These are phyloP conservation scores for Phytophthora meadii DNA, from an alignment of 352 stramenopile species.

Conservation along the genomic window DNA sequence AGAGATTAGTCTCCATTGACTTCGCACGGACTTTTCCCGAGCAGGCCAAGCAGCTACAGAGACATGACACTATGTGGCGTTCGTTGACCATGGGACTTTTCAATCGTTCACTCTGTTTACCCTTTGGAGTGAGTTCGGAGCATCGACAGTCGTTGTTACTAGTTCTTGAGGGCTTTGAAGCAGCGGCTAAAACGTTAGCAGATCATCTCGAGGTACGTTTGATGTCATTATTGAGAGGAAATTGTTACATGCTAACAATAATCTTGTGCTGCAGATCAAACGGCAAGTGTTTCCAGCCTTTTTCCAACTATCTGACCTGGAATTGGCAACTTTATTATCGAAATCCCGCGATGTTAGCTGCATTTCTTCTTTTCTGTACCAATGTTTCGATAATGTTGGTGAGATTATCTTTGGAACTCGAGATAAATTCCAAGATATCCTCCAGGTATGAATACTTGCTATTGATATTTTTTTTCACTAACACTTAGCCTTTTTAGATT, in stretches of 20 bases:
- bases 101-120: constrained; percentile 62
- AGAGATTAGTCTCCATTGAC: constrained; percentile 65
- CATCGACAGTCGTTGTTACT: constrained; percentile 47
- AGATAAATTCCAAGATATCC: constrained; percentile 70
- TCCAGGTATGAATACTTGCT: constrained; percentile 23
- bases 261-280: constrained; percentile 43
- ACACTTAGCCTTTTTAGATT: constrained; percentile 15
- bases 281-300: constrained; percentile 67
- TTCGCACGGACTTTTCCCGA: constrained; percentile 71
- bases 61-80: constrained; percentile 64
- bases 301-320: constrained; percentile 68
- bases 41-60: constrained; percentile 57
- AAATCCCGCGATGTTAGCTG: constrained; percentile 51
- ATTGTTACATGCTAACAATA: not conserved
- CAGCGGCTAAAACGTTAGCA: constrained; percentile 47
- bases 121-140: constrained; percentile 58
- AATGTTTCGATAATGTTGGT: constrained; percentile 77
- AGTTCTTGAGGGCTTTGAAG: constrained; percentile 65
- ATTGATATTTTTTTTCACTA: not conserved
- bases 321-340: constrained; percentile 61
- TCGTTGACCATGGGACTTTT: constrained; percentile 51
- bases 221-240: too few species aligned
- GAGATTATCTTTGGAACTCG: constrained; percentile 63
- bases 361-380: constrained; percentile 65
- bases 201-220: constrained; percentile 61